A percentile compares a stretch with the other conserved stretches of the same genome.
Conservation (phyloP, 2,329 filamentous ascomycete genomes). For the Xylariaceae sp. region DNA sequence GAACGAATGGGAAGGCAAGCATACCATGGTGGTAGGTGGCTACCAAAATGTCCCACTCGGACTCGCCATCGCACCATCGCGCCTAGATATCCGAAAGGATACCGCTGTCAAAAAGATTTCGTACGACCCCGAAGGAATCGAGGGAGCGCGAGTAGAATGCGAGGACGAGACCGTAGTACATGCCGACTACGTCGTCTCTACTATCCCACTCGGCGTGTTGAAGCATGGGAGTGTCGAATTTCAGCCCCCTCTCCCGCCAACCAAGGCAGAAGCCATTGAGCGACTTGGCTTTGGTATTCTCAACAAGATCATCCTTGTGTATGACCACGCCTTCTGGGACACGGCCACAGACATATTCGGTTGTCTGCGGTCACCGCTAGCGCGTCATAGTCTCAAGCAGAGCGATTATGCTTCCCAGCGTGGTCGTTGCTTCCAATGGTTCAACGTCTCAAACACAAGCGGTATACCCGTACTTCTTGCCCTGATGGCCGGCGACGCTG, state of each 20-base stretch:
- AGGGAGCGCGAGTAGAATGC: constrained; percentile 61
- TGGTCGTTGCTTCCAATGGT: constrained; percentile 96
- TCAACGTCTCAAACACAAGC: constrained; percentile 87
- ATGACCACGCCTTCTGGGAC: constrained; percentile 88
- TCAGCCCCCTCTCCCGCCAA: constrained; percentile 79
- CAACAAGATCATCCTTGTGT: constrained; percentile 93
- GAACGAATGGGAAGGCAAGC: constrained; percentile 93
- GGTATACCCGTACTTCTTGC: constrained; percentile 84
- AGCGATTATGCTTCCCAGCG: constrained; percentile 72
- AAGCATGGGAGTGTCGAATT: constrained; percentile 82
- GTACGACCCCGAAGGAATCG: constrained; percentile 49
- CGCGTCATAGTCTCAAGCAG: constrained; percentile 66
- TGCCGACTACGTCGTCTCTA: constrained; percentile 88
- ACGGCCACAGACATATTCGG: constrained; percentile 87
- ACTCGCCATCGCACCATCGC: constrained; percentile 68
- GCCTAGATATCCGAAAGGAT: constrained; percentile 70
- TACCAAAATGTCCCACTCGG: constrained; percentile 92
- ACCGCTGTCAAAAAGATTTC: constrained; percentile 66
- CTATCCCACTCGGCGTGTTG: constrained; percentile 82
- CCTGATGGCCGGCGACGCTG: constrained; percentile 92
- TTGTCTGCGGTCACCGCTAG: constrained; percentile 69
- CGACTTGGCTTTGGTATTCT: constrained; percentile 88
- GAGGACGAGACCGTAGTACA: constrained; percentile 70
- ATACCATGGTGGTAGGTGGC: constrained; percentile 88
- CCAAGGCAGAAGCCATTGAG: constrained; percentile 75